Percentiles rank a stretch among this genome's conserved stretches.
phyloP scores from a whole-genome alignment of 371 early-diverging fungal genomes.

The Lichtheimia ornata region DNA sequence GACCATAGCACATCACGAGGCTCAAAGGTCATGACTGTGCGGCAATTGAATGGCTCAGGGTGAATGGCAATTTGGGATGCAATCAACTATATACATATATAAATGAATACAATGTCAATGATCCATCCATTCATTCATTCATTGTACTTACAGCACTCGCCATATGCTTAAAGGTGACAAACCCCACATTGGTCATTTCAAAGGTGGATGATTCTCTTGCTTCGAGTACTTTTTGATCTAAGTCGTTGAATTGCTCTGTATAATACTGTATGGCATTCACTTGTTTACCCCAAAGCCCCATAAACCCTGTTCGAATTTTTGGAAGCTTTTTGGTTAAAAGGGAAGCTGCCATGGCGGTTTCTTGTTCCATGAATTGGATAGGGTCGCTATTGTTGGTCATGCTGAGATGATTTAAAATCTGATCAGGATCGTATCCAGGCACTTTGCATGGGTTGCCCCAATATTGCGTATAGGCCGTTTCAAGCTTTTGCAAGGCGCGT shows the following conservation, averaged over 20 bases:
- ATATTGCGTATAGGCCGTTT: conserved; percentile 40
- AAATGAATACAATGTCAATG: neutral
- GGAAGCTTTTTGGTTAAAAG: conserved; percentile 20
- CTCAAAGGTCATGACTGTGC: conserved; percentile 69
- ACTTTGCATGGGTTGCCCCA: conserved; percentile 53
- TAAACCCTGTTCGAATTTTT: conserved; percentile 29
- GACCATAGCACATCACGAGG: conserved; percentile 76
- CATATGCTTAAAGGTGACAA: conserved; percentile 49
- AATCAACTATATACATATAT: conserved; percentile 40
- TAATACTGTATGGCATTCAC: conserved; percentile 51
- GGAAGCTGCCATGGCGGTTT: no score
- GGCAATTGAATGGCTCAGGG: conserved; percentile 69
- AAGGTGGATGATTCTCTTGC: conserved; percentile 25
- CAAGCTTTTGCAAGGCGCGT: conserved; percentile 32
- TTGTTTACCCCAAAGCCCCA: conserved; percentile 36
- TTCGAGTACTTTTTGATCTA: conserved; percentile 34
- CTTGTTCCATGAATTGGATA: no score
- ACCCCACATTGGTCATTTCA: conserved; percentile 44
- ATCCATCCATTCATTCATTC: no score
- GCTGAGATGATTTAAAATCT: conserved; percentile 18
- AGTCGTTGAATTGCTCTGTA: conserved; percentile 34
- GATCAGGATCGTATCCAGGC: conserved; percentile 47
- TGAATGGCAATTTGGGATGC: conserved; percentile 59
- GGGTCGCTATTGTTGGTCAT: no score
- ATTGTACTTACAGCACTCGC: conserved; percentile 44